Evolutionary conservation across 1,284 basidiomycete genomes (phyloP), one percentile per base, ranked within the genome.

Genomic region (Microbotryum lychnidis-dioicae): DNA sequence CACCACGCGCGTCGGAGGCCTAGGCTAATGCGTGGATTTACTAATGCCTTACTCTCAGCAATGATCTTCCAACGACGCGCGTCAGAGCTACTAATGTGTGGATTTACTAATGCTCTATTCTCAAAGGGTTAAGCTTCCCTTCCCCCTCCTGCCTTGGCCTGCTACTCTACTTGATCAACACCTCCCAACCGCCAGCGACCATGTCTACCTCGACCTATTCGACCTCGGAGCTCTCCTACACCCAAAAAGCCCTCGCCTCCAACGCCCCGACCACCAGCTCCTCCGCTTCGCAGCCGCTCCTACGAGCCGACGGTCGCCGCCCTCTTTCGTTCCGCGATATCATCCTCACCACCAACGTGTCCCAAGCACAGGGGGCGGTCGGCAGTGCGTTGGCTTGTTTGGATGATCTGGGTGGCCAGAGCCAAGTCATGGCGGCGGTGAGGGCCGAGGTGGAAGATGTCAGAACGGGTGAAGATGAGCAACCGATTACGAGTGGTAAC

Each of bases 371-470:
- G 33, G 65, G 67, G 9, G 60, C 62, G 0, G 45, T 69, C 1
- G 67, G 64, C 0, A 66, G 65, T 50, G 62, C 62, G 0, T 52
- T 42, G 27, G 67, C 66, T 1, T 7, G 21, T 1, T 33, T 67
- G 4, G 62, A 66, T 12, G 64, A 64, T 23, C 33, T 53, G 1
- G 58, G 51, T 6, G 67, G 64, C 1, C 42, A 37, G 9, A 69
- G 62, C 6, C 61, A 66, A 56, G 44, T 69, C 16, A 62, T 57
- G 57, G 67, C 67, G 1, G 67, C 65, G 7, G 64, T 69, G 7
- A 47, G 63, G 47, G 67, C 59, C 6, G 67, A 69, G 50, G 59
- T 69, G 21, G 67, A 69, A 48, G 21, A 27, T 14, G 56, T 64
- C 21, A 51, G 42, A 1, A n/a, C 37, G 1, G 20, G n/a, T 21